phyloP scores from a whole-genome alignment of 352 stramenopile genomes.

The Phytopythium boreale region DNA sequence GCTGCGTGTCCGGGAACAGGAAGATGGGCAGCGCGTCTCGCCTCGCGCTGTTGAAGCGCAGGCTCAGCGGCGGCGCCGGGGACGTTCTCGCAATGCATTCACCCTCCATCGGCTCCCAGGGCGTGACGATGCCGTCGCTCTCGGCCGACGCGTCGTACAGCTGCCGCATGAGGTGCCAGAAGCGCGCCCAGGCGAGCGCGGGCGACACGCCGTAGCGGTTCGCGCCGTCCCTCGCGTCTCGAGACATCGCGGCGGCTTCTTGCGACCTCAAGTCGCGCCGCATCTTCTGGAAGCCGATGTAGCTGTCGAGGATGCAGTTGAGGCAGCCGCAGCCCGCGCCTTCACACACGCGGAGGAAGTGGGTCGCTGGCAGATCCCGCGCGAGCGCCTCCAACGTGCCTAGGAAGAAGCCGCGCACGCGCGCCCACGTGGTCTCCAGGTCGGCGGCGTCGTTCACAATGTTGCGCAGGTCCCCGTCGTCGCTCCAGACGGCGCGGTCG shows the following conservation, averaged over 20 bases:
- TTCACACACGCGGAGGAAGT: conserved; percentile 68
- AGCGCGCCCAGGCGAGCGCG: conserved; percentile 67
- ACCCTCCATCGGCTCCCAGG: conserved; percentile 35
- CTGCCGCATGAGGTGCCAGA: conserved; percentile 83
- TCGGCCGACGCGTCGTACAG: conserved; percentile 63
- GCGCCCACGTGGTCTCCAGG: conserved; percentile 59
- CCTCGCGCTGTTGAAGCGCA: conserved; percentile 35
- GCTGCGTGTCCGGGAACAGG: conserved; percentile 62
- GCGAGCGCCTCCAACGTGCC: conserved; percentile 63
- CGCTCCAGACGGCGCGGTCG: conserved; percentile 63
- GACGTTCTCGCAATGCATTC: conserved; percentile 21
- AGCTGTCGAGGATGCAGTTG: conserved; percentile 81
- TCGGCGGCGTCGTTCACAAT: conserved; percentile 65
- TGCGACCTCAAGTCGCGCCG: conserved; percentile 32
- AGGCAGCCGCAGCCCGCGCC: conserved; percentile 75
- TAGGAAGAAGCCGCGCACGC: conserved; percentile 59
- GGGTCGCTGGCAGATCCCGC: conserved; percentile 35
- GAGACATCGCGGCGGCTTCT: background rate
- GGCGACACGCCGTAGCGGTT: conserved; percentile 41
- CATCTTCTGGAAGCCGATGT: conserved; percentile 80
- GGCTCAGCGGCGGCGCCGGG: conserved; percentile 31
- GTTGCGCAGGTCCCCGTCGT: conserved; percentile 62
- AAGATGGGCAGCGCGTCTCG: conserved; percentile 61
- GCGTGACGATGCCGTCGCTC: conserved; percentile 57
- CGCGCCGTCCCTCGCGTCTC: background rate